Evolutionary conservation across 1,139 yeast species (phyloP), one percentile per base, ranked within the genome.

Genomic region (Wickerhamomyces sp.): DNA sequence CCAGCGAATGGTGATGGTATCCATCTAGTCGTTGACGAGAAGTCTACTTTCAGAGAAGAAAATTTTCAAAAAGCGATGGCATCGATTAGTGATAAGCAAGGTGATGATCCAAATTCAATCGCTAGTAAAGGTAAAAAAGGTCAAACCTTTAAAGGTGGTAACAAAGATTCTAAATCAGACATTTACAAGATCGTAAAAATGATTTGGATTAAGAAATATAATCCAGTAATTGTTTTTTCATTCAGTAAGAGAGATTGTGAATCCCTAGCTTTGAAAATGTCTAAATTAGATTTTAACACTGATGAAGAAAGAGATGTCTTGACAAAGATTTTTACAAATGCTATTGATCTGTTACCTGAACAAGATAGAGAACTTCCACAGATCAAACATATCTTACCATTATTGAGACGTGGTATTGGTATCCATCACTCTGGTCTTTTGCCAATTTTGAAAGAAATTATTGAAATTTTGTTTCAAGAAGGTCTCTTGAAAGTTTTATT

Each of bases 1-100:
- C 98, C 98, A 16, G 94, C 95, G 19, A 94, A 89, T 36, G 97
- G 98, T 37, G 95, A 86, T 57, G 99, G 98, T 38, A 93, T 93
- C 40, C 95, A 91, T 59, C 70, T 93, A 48, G 98, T 93, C 15
- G 97, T 93, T 28, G 99, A 93, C 56, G 99, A 93, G 64, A 89
- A 91, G 66, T 89, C 96, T 26, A 77, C 84, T 9, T 93, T 93
- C 59, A 75, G 98, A 53, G 98, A 93, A 61, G 98, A 91, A 52
- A 91, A 91, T 58, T 93, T 93, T 65, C 97, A 91, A 59, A 89
- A 88, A 58, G 98, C 98, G 2, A 91, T 93, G 98, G 87, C 95
- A 2, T 81, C 94, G 6, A 82, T 91, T 39, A 76, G 87, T 41
- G 91, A 84, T 49, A 75, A 73, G 42, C 65, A 72, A 52, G 97